phyloP scores from a whole-genome alignment of 345 rosid species.

The Populus nigra region DNA sequence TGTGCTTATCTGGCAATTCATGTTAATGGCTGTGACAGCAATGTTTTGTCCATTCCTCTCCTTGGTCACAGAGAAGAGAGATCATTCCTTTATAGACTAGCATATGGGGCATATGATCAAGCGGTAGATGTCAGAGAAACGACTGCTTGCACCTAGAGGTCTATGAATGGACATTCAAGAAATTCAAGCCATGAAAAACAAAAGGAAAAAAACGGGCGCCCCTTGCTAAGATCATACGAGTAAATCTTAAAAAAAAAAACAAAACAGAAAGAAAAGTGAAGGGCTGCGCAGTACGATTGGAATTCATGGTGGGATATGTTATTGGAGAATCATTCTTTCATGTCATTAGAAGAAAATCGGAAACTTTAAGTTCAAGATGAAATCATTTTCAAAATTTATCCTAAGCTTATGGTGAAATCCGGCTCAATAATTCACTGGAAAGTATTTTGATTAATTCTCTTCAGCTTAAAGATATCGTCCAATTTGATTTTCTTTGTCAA shows the following conservation, averaged over 20 bases:
- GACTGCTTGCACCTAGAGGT: not conserved
- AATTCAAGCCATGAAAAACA: not conserved
- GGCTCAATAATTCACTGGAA: not conserved
- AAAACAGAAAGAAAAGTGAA: not conserved
- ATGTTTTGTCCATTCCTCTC: not conserved
- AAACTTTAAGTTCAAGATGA: not conserved
- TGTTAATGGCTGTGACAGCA: not conserved
- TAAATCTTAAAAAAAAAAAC: not conserved
- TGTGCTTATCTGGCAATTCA: slow-evolving; percentile 12
- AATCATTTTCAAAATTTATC: not conserved
- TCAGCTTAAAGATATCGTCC: not conserved
- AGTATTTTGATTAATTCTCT: not conserved
- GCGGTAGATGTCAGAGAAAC: not conserved
- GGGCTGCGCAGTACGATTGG: not conserved
- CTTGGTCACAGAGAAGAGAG: not conserved
- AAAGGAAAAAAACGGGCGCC: not conserved
- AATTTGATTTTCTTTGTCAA: not conserved
- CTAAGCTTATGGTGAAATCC: not conserved
- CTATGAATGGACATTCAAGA: not conserved
- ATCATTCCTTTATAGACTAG: no score
- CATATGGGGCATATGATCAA: not conserved
- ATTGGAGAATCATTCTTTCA: not conserved
- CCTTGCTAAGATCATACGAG: not conserved
- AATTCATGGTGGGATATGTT: not conserved
- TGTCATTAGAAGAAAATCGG: not conserved